Base-by-base conservation (phyloP, 1,139 yeast species). In the Yamadazyma epiphylla region DNA sequence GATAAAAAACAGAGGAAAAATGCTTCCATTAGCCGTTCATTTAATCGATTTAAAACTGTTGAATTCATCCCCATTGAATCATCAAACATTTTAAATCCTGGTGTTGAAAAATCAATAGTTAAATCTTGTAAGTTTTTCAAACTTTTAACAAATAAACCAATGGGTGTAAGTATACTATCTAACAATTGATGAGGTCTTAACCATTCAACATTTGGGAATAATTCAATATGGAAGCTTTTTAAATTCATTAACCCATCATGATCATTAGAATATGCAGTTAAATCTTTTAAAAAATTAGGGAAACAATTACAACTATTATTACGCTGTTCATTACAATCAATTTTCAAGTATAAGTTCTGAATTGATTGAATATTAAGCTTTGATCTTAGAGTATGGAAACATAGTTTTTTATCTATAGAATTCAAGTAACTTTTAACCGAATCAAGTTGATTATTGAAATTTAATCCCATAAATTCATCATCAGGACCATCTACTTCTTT, bases 21-120 rank as follows among this genome's bases (percentile, higher is more conserved):
- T 12, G 66, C 61, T 34, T 61, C 66, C 51, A 63, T 55, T 14
- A 63, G 41, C 27, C 61, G 45, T 34, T 58, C 62, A 39, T 61
- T 62, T 34, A 63, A 42, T 35, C 59, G 49, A 38, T 63, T 63
- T 31, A 63, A 45, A 11, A 55, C 39, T 14, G 30, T 19, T 17
- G 60, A 54, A 5, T 63, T 48, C 58, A 61, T 51, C 10, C 57
- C 58, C 46, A 53, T 48, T 22, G 48, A 49, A 32, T 45, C 46
- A 32, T 57, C 67, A 44, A 62, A 62, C 67, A 62, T 64, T 39
- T 64, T 64, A 39, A 60, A 61, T 5, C 66, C 65, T 1, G 64
- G 64, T 0, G 68, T 60, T 2, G 63, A 50, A 33, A 62, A 60
- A 38, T 62, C 68, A 28, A 63, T 49, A 0, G 57, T 47, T 15